phyloP scores from a whole-genome alignment of 495 filamentous ascomycete genomes.

The Aspergillus affinis region DNA sequence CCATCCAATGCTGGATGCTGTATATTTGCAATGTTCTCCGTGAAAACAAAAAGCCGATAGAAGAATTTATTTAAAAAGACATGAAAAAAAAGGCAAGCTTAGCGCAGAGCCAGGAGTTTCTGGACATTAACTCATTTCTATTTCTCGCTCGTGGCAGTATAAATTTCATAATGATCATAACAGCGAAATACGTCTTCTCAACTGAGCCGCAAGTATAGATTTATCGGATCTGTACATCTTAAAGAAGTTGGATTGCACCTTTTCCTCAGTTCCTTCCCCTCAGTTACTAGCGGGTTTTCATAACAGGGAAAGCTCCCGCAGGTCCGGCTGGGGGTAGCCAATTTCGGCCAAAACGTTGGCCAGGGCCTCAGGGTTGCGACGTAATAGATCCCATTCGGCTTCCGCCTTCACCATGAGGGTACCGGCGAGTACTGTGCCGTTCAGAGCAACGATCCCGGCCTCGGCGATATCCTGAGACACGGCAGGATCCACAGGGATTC shows the following conservation, averaged over 20 bases:
- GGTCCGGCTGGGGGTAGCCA: constrained; percentile 51
- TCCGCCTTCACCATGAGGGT: constrained; percentile 77
- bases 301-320: constrained; percentile 20
- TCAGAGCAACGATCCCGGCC: constrained; percentile 62
- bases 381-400: constrained; percentile 66
- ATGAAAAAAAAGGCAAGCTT: no score
- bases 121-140: neutral
- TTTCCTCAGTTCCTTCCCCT: neutral
- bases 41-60: no score
- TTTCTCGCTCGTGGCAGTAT: neutral
- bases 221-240: neutral
- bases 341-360: constrained; percentile 57
- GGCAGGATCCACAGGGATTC: constrained; percentile 29
- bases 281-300: constrained; percentile 9
- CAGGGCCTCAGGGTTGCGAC: constrained; percentile 49
- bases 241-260: neutral
- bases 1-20: no score
- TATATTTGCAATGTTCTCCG: no score
- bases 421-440: constrained; percentile 78
- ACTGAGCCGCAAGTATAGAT: neutral
- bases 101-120: neutral
- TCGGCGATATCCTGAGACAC: constrained; percentile 35
- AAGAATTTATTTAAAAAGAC: no score
- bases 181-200: neutral
- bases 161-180: neutral